phyloP scores from a whole-genome alignment of 371 early-diverging fungal genomes.

The Nematocida sp. region DNA sequence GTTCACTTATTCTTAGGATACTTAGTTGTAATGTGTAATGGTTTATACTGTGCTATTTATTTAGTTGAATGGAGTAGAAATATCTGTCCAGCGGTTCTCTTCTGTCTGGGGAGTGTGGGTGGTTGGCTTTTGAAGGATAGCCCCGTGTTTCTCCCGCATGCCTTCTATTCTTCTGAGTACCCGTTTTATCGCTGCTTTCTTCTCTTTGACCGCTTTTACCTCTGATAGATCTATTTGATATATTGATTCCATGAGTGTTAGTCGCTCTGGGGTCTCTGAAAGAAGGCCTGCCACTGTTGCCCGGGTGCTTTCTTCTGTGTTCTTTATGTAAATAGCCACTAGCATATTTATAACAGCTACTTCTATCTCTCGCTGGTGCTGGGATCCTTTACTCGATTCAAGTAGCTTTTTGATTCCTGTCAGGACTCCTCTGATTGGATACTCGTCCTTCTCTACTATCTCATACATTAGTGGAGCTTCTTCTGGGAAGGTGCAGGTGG shows the following conservation, averaged over 20 bases:
- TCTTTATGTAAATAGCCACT: background rate
- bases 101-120: background rate
- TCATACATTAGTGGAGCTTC: conserved; percentile 30
- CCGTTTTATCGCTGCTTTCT: conserved; percentile 31
- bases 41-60: too few relatives aligned
- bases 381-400: background rate
- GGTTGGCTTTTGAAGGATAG: conserved; percentile 9
- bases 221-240: conserved; percentile 24
- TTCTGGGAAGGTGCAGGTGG: conserved; percentile 16
- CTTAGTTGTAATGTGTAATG: too few relatives aligned
- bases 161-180: conserved; percentile 38
- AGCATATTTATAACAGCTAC: conserved; percentile 15
- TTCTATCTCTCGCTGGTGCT: conserved; percentile 12
- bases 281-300: conserved; percentile 38
- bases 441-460: conserved; percentile 17
- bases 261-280: conserved; percentile 20
- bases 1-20: too few relatives aligned
- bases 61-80: conserved; percentile 25
- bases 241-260: background rate
- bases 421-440: conserved; percentile 8
- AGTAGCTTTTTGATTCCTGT: conserved; percentile 28
- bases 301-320: conserved; percentile 40
- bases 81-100: conserved; percentile 25
- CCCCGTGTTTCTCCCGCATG: conserved; percentile 40
- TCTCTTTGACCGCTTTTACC: conserved; percentile 29